Base-by-base conservation (phyloP, 129 eudicot genomes). In the Centella asiatica region DNA sequence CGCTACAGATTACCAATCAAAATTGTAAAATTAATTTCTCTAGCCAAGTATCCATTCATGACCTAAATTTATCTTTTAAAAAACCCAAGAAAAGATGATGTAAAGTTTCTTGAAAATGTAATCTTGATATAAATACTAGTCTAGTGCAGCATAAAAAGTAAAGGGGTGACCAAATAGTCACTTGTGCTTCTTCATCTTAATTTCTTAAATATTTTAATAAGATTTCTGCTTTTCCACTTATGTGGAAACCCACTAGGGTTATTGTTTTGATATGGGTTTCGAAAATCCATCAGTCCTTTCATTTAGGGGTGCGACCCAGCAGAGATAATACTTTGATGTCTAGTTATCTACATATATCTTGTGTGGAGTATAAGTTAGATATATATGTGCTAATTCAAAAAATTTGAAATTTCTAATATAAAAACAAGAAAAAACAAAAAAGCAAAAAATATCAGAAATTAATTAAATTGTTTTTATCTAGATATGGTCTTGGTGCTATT, bases 31-130 rank as follows among this genome's bases (percentile, higher is more conserved):
- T 42, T 67, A 29, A 40, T 46, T 39, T 47, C 52, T 40, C 64
- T 63, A 25, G 19, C 25, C n/a, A 27, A 40, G 52, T 68, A 72
- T 69, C 65, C 73, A 66, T 62, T 65, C 86, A 72, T 73, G 76
- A 73, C 86, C 82, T 80, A 80, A 76, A 53, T 69, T 65, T 10
- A 29, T 22, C 6, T 9, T 26, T 34, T 54, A 52, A 33, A 20
- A 56, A 42, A 45, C 49, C 26, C 10, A 60, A 39, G 25, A 69
- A 47, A 55, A 70, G 23, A 24, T 18, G 69, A 24, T 22, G 28
- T 46, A 31, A 45, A 66, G 13, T 75, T 40, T 62, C 19, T 68
- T 67, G 55, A 62, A 45, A 64, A 68, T 46, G 68, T 63, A 54
- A 68, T 72, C 57, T 71, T 57, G n/a, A n/a, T n/a, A n/a, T n/a